Base-by-base conservation (phyloP, 2,329 filamentous ascomycete genomes). In the Orbilia brochopaga region DNA sequence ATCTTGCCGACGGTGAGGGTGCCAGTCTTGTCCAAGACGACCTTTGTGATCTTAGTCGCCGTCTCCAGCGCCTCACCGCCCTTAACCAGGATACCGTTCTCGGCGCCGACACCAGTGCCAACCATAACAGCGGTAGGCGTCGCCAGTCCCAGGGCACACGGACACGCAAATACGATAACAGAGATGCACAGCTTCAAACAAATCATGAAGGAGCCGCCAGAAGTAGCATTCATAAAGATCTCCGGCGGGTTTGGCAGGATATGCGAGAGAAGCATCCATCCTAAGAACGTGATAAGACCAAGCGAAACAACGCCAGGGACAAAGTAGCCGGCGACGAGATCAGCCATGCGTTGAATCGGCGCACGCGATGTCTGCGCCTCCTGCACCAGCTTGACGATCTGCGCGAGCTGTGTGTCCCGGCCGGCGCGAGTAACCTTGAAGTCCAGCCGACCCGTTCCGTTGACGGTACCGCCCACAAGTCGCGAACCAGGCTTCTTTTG, bases 121-220 rank as follows among this genome's bases (percentile, higher is more conserved):
- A 99, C 94, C 94, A 99, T 97, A 78, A 99, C 92, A 1, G 94
- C 94, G 0, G 94, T 99, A 1, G 94, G 94, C 1, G 94, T 97
- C 23, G 92, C 92, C 17, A 99, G 85, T 63, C 94, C 94, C n/a
- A 99, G 86, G 0, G 94, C 94, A 78, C 94, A 99, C 17, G 94
- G 94, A 78, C 94, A 99, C 2, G 94, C 94, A 79, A 99, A 97
- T 19, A 97, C 94, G 78, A 99, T 96, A 75, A 99, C 94, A 0
- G 94, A 96, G 76, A 99, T 99, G 80, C 94, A 97, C 15, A 99
- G 87, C 82, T 97, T 95, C 74, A 97, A 83, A 78, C 94, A 99
- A 1, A 97, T 91, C 90, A 99, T 97, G 74, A 97, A 83, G 78
- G 91, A 93, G 63, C 94, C 94, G 73, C 94, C 94, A 77, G 90